phyloP scores from a whole-genome alignment of 495 filamentous ascomycete species.

The Neurospora sp. region DNA sequence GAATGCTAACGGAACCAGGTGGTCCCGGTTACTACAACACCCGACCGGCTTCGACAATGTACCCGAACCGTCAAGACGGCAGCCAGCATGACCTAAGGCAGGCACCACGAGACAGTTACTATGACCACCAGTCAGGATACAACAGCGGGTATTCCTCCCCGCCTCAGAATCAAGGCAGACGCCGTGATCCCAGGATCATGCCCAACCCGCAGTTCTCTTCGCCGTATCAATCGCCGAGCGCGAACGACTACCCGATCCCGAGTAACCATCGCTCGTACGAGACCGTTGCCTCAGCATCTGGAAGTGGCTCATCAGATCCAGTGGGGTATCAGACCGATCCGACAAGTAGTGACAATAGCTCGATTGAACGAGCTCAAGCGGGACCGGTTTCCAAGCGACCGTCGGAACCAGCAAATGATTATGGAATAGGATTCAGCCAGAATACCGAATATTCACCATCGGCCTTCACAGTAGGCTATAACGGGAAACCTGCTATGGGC shows the following conservation, averaged over 20 bases:
- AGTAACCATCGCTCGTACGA: slow-evolving; percentile 72
- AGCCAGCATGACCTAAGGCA: slow-evolving; percentile 32
- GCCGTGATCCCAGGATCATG: slow-evolving; percentile 36
- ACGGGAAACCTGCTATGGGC: background rate
- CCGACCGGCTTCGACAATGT: slow-evolving; percentile 35
- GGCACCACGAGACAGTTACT: slow-evolving; percentile 47
- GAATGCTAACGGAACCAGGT: slow-evolving; percentile 18
- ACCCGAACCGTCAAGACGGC: slow-evolving; percentile 26
- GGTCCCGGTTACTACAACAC: slow-evolving; percentile 38
- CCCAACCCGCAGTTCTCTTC: slow-evolving; percentile 31
- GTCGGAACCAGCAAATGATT: slow-evolving; percentile 34
- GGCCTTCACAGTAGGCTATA: slow-evolving; percentile 23
- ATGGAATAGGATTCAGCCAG: slow-evolving; percentile 36
- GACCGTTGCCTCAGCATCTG: slow-evolving; percentile 65
- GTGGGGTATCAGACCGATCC: slow-evolving; percentile 79
- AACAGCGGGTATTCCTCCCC: slow-evolving; percentile 27
- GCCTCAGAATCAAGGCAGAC: slow-evolving; percentile 26
- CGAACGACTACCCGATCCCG: slow-evolving; percentile 52
- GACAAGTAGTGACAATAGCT: slow-evolving; percentile 79
- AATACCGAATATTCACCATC: slow-evolving; percentile 25
- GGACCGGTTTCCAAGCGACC: slow-evolving; percentile 35
- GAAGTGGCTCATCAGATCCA: slow-evolving; percentile 59
- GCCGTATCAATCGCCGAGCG: slow-evolving; percentile 21
- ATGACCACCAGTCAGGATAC: slow-evolving; percentile 24
- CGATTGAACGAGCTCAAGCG: slow-evolving; percentile 61